Base-by-base conservation (phyloP, 1,139 yeast genomes). In the Kodamaea arcana region DNA sequence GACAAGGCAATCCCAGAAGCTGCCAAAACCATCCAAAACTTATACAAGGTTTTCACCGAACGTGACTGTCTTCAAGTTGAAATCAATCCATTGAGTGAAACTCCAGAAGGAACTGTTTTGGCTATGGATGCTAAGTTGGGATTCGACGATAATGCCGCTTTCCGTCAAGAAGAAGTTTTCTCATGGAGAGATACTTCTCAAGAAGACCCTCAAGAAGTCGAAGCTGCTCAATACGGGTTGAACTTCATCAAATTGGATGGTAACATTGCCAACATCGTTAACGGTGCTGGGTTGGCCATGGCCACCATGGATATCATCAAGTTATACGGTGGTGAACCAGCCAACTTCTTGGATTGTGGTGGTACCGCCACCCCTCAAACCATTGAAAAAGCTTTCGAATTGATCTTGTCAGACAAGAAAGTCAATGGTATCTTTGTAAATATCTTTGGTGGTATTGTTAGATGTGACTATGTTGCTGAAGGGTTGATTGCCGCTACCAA, bases 41-140 rank as follows among this genome's bases (percentile, higher is more conserved):
- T 92, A 52, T 92, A 86, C 80, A 76, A 81, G 65, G 86, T 87
- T 52, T 92, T 90, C 70, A 65, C 65, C 45, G 97, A 90, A 65
- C 83, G 76, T 58, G 99, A 94, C 66, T 90, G 97, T 51, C 90
- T 97, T 46, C 97, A 92, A 70, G 92, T 94, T 53, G 98, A 92
- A 75, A 94, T 92, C 72, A 92, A 92, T 76, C 99, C 99, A 51
- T 78, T 92, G 56, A 81, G 95, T 42, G 98, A 92, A 75, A 85
- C 97, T 45, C 77, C 79, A 45, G 94, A 85, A 65, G 81, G 84
- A 72, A 76, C 80, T 59, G 97, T 92, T 39, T 75, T 90, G 65
- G 95, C 97, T 61, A 92, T 94, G 96, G 99, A 92, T 65, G 99
- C 99, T 62, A 92, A 92, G 96, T 90, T 92, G 57, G 94, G 92